Evolutionary conservation across 2,329 filamentous ascomycete genomes (phyloP).

Genomic region (Colletotrichum spinosum): DNA sequence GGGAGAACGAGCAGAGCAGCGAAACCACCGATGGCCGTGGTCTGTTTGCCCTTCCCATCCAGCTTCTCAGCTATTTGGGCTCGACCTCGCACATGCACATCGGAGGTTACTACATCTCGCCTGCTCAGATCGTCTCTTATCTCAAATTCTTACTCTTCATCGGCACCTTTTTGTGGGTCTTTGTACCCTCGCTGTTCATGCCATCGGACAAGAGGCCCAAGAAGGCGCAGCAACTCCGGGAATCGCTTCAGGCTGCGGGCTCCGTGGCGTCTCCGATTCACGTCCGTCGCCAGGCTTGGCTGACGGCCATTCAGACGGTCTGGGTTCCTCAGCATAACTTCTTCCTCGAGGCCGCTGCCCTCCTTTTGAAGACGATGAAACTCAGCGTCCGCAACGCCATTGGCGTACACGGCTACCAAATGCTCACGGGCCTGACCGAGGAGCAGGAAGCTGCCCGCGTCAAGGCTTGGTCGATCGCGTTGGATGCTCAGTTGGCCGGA

Average conservation of each 20-base stretch:
- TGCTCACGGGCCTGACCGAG: constrained; percentile 81
- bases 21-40: constrained; percentile 75
- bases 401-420: constrained; percentile 81
- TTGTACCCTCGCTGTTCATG: constrained; percentile 65
- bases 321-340: constrained; percentile 92
- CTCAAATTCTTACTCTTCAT: constrained; percentile 65
- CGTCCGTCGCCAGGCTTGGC: constrained; percentile 89
- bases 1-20: constrained; percentile 72
- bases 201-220: constrained; percentile 61
- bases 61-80: constrained; percentile 63
- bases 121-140: constrained; percentile 59
- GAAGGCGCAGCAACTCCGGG: constrained; percentile 49
- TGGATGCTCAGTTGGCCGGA: constrained; percentile 92
- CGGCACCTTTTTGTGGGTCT: constrained; percentile 65
- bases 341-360: constrained; percentile 84
- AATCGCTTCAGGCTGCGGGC: constrained; percentile 66
- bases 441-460: constrained; percentile 88
- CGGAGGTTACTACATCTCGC: constrained; percentile 63
- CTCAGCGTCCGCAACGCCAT: constrained; percentile 83
- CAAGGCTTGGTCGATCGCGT: constrained; percentile 92
- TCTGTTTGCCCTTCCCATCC: constrained; percentile 72
- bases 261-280: constrained; percentile 86
- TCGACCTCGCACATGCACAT: constrained; percentile 63
- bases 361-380: constrained; percentile 84
- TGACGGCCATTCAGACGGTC: constrained; percentile 91